Conservation (phyloP, 495 filamentous ascomycete genomes). For the Friedmanniomyces endolithicus region DNA sequence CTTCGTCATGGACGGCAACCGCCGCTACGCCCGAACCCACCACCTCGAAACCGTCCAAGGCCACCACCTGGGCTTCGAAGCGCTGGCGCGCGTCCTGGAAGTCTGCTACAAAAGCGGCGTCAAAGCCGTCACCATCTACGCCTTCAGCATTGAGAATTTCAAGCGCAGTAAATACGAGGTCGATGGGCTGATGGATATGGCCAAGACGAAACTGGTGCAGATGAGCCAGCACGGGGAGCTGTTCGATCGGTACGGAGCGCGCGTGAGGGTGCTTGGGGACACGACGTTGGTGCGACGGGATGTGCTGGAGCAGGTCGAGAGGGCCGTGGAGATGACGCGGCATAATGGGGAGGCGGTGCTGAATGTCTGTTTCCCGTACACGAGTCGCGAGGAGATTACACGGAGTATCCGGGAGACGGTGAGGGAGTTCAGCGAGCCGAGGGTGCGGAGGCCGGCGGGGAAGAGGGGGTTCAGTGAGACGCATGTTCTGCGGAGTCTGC, state of each 20-base stretch:
- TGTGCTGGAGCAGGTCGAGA: constrained; percentile 75
- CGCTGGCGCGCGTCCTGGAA: constrained; percentile 81
- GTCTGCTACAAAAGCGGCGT: constrained; percentile 96
- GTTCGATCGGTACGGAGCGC: constrained; percentile 82
- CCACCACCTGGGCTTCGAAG: constrained; percentile 94
- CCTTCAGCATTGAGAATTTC: constrained; percentile 98
- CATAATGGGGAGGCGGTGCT: constrained; percentile 73
- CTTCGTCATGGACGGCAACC: constrained; percentile 97
- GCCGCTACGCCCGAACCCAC: constrained; percentile 76
- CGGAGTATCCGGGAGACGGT: constrained; percentile 81
- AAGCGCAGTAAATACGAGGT: constrained; percentile 97
- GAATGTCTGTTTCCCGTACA: constrained; percentile 97
- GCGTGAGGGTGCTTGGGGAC: constrained; percentile 71
- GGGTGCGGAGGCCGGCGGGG: constrained; percentile 28
- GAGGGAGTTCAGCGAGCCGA: constrained; percentile 56
- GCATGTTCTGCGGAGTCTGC: constrained; percentile 74
- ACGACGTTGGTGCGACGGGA: constrained; percentile 68
- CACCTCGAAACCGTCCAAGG: constrained; percentile 94
- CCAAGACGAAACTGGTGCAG: constrained; percentile 83
- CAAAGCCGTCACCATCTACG: constrained; percentile 91
- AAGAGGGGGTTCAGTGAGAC: constrained; percentile 68
- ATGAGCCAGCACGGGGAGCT: constrained; percentile 86
- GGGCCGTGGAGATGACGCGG: constrained; percentile 68
- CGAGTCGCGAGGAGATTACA: constrained; percentile 90
- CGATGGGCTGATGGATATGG: constrained; percentile 94